Evolutionary conservation across 768 basidiomycete species (phyloP).

Genomic region (Ramaria rubella): DNA sequence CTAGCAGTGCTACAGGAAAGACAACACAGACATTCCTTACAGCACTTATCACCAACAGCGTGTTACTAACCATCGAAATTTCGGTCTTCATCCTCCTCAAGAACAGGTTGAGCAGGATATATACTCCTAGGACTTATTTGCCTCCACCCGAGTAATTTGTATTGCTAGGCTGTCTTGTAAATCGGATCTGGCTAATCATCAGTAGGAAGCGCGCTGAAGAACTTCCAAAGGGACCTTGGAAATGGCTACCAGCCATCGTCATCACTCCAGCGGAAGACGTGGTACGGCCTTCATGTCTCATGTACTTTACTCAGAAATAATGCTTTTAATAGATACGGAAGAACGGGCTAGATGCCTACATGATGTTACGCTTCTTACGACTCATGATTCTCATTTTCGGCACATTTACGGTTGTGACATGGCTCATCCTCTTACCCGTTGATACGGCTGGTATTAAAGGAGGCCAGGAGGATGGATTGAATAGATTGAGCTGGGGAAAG

Average conservation of each 20-base stretch:
- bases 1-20: slow-evolving; percentile 13
- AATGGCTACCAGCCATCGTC: slow-evolving; percentile 45
- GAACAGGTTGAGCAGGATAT: slow-evolving; percentile 50
- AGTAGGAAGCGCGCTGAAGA: slow-evolving; percentile 39
- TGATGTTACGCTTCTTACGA: slow-evolving; percentile 43
- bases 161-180: not conserved
- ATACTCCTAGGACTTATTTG: slow-evolving; percentile 54
- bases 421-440: slow-evolving; percentile 54
- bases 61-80: slow-evolving; percentile 40
- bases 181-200: not conserved
- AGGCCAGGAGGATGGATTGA: slow-evolving; percentile 30
- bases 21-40: slow-evolving; percentile 51
- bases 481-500: slow-evolving; percentile 47
- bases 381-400: slow-evolving; percentile 58
- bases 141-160: slow-evolving; percentile 46
- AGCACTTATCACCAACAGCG: slow-evolving; percentile 50
- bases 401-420: slow-evolving; percentile 59
- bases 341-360: slow-evolving; percentile 64
- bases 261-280: slow-evolving; percentile 38
- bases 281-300: slow-evolving; percentile 25
- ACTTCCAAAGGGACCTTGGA: slow-evolving; percentile 40
- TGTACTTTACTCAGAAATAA: not conserved
- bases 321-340: slow-evolving; percentile 37
- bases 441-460: slow-evolving; percentile 39
- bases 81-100: slow-evolving; percentile 53